Conservation (phyloP, 1,284 basidiomycete species). For the Puccinia sorghi region DNA sequence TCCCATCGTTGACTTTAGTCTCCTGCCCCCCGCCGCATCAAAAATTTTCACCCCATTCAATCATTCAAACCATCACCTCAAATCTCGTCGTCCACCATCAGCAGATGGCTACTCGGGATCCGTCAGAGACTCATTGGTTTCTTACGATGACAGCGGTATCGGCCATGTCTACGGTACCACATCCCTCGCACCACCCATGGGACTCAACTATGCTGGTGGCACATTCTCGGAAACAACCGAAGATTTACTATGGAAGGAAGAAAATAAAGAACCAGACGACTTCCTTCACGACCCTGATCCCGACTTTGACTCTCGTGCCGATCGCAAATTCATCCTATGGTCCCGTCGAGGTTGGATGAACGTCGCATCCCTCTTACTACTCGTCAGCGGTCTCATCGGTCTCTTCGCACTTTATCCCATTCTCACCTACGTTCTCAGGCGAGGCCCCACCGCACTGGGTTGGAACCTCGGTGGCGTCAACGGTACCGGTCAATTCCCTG, state of each 20-base stretch:
- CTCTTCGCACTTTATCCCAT: constrained; percentile 52
- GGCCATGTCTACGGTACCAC: background rate
- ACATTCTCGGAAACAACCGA: constrained; percentile 39
- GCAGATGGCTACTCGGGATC: constrained; percentile 40
- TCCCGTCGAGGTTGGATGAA: constrained; percentile 55
- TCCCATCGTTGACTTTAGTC: constrained; percentile 8
- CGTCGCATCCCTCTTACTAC: constrained; percentile 51
- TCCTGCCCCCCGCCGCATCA: background rate
- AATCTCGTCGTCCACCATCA: constrained; percentile 22
- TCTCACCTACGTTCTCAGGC: constrained; percentile 52
- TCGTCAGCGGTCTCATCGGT: constrained; percentile 58
- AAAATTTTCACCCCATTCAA: constrained; percentile 14
- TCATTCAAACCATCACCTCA: constrained; percentile 28
- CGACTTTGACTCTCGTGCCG: constrained; percentile 29
- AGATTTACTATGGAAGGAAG: constrained; percentile 46
- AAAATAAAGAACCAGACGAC: constrained; percentile 48
- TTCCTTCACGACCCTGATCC: constrained; percentile 49
- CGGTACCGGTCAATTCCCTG: constrained; percentile 61
- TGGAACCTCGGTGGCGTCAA: constrained; percentile 48
- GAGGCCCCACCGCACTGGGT: constrained; percentile 51
- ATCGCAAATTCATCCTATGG: constrained; percentile 51
- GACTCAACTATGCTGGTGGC: constrained; percentile 9
- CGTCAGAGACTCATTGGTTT: constrained; percentile 41
- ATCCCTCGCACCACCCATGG: constrained; percentile 12
- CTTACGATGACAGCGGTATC: constrained; percentile 15